Evolutionary conservation across 176 grass and related monocot genomes (phyloP), one percentile per base, ranked within the genome.

Genomic region (Zoysia japonica): DNA sequence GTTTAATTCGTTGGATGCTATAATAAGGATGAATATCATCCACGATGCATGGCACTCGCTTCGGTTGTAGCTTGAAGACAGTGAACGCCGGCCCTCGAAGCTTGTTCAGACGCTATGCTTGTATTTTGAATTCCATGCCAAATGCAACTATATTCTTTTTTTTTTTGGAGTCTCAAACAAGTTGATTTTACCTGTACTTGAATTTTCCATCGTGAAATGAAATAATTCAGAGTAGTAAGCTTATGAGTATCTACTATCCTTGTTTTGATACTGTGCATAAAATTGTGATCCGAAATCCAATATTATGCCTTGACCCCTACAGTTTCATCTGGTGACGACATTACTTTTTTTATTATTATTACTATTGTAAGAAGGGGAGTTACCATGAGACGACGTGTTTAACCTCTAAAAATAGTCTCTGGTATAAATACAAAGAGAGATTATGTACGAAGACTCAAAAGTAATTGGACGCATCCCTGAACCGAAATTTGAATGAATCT

Each of bases 1-100:
- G 1, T 9, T 1, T 19, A 37, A 64, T 13, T 43, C 41, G 4
- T 46, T 15, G 63, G 45, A 57, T 57, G 55, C 47, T 76, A 65
- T 50, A 85, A 89, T 82, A 77, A 85, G 59, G 60, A 61, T 81
- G 67, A 61, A 67, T 77, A 78, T 16, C 55, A 67, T 60, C 82
- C 87, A 65, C 66, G 72, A 43, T 82, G 82, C 76, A 40, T 85
- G 54, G 67, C 50, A 55, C 50, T 36, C 46, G 57, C 56, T 85
- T 76, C 67, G 51, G 61, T 74, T 78, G 63, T 50, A 63, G 49
- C 73, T 73, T 60, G 76, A 72, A 79, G 42, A 9, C 55, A 72
- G 14, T 52, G 57, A 36, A 67, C 77, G 28, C 28, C 28, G 43
- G 80, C 57, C 17, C 61, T 71, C 5, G 65, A 67, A 81, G 66